phyloP scores from a whole-genome alignment of 1,139 yeast genomes.

The Hanseniaspora gamundiae region DNA sequence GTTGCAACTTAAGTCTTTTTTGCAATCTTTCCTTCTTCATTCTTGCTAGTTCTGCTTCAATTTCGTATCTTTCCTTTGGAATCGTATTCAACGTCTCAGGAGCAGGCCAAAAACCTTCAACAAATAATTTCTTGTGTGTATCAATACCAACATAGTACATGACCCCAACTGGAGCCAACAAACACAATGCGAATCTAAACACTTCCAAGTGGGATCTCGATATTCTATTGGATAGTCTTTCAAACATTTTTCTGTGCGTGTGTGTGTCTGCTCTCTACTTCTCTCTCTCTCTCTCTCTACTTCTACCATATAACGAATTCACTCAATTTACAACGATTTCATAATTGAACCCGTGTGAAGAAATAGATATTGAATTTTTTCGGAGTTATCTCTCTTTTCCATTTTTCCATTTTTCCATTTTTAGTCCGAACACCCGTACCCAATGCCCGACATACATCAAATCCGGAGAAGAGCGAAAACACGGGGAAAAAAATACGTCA shows the following conservation, averaged over 20 bases:
- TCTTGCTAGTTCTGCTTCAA: constrained; percentile 81
- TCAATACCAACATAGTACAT: constrained; percentile 90
- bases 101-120: constrained; percentile 97
- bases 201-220: constrained; percentile 57
- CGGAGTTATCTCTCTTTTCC: too few species aligned
- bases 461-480: too few species aligned
- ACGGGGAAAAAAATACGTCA: too few species aligned
- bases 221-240: constrained; percentile 21
- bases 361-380: too few species aligned
- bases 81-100: constrained; percentile 82
- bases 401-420: too few species aligned
- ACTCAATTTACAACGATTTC: too few species aligned
- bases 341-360: too few species aligned
- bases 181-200: constrained; percentile 69
- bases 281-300: neutral
- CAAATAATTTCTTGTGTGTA: constrained; percentile 76
- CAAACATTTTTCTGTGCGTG: constrained; percentile 1
- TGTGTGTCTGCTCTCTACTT: neutral
- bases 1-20: constrained; percentile 63
- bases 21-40: constrained; percentile 65
- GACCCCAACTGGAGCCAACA: constrained; percentile 72
- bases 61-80: constrained; percentile 88
- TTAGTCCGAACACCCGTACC: too few species aligned
- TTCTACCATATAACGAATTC: too few species aligned
- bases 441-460: too few species aligned